A percentile compares a stretch with the other conserved stretches of the same genome.
phyloP scores from a whole-genome alignment of 23 red algal genomes.

The Chondrus crispus region DNA sequence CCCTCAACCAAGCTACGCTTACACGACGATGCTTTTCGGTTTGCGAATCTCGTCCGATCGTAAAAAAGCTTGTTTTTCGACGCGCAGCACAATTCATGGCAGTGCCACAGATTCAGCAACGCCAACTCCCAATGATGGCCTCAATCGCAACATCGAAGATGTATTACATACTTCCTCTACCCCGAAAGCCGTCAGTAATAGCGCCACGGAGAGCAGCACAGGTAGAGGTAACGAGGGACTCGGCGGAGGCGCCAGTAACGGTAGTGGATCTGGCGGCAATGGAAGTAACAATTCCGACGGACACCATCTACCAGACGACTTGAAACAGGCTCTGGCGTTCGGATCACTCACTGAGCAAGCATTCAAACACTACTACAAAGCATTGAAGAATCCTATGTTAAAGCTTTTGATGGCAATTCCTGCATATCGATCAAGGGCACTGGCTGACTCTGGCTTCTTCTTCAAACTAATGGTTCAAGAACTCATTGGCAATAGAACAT shows the following conservation, averaged over 20 bases:
- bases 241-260: conserved; percentile 14
- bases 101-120: no score
- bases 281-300: conserved; percentile 4
- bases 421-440: conserved; percentile 66
- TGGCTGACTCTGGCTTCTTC: conserved; percentile 82
- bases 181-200: no score
- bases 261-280: conserved; percentile 34
- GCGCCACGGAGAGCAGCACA: no score
- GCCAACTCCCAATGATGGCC: no score
- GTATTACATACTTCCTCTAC: no score
- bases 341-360: conserved; percentile 40
- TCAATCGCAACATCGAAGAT: no score
- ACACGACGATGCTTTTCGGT: no score
- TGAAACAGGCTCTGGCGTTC: conserved; percentile 43
- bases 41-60: no score
- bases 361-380: conserved; percentile 50
- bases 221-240: conserved; percentile 3
- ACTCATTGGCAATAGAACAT: conserved; percentile 93
- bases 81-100: no score
- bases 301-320: conserved; percentile 59
- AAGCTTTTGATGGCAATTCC: conserved; percentile 34
- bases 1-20: no score
- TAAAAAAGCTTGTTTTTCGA: no score
- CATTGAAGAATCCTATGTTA: conserved; percentile 27
- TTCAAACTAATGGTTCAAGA: conserved; percentile 95